Evolutionary conservation across 2,329 filamentous ascomycete species (phyloP), one percentile per base, ranked within the genome.

Genomic region (Thelonectria olida): DNA sequence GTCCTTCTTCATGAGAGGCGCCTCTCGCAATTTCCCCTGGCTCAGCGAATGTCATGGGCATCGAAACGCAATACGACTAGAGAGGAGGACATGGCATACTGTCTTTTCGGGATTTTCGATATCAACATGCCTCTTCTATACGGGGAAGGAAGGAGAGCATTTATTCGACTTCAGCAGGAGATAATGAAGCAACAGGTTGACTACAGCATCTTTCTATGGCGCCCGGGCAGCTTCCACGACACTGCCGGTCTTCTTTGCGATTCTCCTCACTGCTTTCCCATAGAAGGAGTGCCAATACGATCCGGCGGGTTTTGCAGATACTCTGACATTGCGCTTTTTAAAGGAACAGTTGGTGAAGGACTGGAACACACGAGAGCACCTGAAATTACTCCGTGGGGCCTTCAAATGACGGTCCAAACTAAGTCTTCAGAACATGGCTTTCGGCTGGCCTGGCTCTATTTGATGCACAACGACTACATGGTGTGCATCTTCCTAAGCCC

Each of bases 71-170:
- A 31, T 17, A 61, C 58, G 2, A 57, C 53, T 5, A 52, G 58
- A 9, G 39, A 36, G 19, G 58, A 61, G n/a, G 58, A 61, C 22
- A 48, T 53, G 58, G 58, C 53, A 1, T 61, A 61, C 20, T 61
- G 53, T 12, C 54, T 61, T 10, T 27, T 61, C 34, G 58, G 58
- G 9, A 52, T 61, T 6, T 61, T 61, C 27, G 58, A 56, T 13
- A 58, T 61, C 19, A 45, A 58, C 42, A 61, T 61, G 58, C 58
- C 58, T 4, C 53, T 61, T 15, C 15, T 61, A 20, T 61, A 61
- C 12, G 58, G 58, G 2, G 58, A 61, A 31, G 58, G 58, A 5
- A 42, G 54, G 20, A 57, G 20, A 13, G 47, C 58, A 4, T 58
- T 61, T 19, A 36, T 57, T 9, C 34, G 58, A 1, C 58, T 61